These are phyloP conservation scores for Rutstroemia sp. DNA, from an alignment of 2,329 filamentous ascomycete species.

Conservation along the genomic window DNA sequence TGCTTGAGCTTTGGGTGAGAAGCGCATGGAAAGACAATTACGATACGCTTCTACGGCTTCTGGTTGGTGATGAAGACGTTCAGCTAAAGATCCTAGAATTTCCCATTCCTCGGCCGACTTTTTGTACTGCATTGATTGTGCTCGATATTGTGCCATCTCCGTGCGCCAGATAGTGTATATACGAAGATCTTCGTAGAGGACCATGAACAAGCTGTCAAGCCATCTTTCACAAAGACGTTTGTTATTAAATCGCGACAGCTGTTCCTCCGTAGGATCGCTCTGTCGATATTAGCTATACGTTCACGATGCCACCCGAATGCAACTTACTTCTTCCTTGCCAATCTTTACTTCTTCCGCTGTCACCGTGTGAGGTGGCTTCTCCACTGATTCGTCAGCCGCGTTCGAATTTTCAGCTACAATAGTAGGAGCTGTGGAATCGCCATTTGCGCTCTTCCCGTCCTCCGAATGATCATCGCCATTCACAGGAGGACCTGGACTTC, in stretches of 20 bases:
- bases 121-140: slow-evolving; percentile 91
- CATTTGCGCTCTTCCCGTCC: slow-evolving; percentile 28
- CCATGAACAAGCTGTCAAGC: slow-evolving; percentile 99
- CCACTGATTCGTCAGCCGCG: slow-evolving; percentile 41
- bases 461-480: slow-evolving; percentile 34
- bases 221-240: slow-evolving; percentile 96
- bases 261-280: slow-evolving; percentile 58
- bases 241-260: slow-evolving; percentile 88
- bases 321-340: slow-evolving; percentile 61
- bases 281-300: slow-evolving; percentile 30
- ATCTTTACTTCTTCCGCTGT: slow-evolving; percentile 71
- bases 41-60: slow-evolving; percentile 93
- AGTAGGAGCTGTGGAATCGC: slow-evolving; percentile 21
- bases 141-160: slow-evolving; percentile 91
- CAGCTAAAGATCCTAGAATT: slow-evolving; percentile 86
- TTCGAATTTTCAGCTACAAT: slow-evolving; percentile 22
- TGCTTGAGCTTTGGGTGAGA: slow-evolving; percentile 85
- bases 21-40: slow-evolving; percentile 77
- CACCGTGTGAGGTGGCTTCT: slow-evolving; percentile 74
- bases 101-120: slow-evolving; percentile 98
- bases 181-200: slow-evolving; percentile 92
- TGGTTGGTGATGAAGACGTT: slow-evolving; percentile 83
- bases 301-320: slow-evolving; percentile 11
- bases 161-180: slow-evolving; percentile 99
- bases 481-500: slow-evolving; percentile 52